These are phyloP conservation scores for Cucurbita maxima DNA, from an alignment of 306 rosid species.

Conservation along the genomic window DNA sequence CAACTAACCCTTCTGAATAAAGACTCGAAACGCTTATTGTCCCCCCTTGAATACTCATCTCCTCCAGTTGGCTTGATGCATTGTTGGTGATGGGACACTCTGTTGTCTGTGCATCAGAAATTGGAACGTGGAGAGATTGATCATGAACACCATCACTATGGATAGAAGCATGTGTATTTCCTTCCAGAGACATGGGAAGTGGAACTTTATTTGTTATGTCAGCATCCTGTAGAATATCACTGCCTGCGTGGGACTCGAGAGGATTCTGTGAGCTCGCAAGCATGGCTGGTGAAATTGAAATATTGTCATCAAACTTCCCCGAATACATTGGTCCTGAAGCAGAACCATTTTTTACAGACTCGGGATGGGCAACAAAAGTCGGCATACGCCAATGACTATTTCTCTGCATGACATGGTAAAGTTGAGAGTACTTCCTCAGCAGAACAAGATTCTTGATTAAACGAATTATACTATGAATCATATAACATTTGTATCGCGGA, in stretches of 20 bases:
- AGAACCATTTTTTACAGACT: conserved; percentile 45
- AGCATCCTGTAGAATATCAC: conserved; percentile 45
- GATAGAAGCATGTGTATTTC: conserved; percentile 36
- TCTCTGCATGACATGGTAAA: conserved; percentile 41
- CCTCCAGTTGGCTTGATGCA: conserved; percentile 43
- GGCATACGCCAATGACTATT: conserved; percentile 96
- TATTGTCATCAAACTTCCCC: conserved; percentile 66
- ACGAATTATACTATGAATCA: neutral
- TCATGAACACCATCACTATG: conserved; percentile 52
- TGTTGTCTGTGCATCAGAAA: conserved; percentile 52
- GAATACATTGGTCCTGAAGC: conserved; percentile 49
- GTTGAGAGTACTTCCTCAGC: neutral
- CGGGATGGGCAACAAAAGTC: conserved; percentile 54
- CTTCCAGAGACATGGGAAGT: conserved; percentile 30
- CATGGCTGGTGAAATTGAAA: conserved; percentile 44
- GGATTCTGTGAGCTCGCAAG: conserved; percentile 37
- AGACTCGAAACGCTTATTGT: conserved; percentile 78
- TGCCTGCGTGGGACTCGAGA: conserved; percentile 40
- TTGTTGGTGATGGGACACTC: conserved; percentile 41
- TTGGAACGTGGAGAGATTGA: conserved; percentile 53
- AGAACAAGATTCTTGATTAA: neutral
- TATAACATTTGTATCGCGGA: neutral
- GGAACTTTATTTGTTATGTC: conserved; percentile 48
- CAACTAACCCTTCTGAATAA: conserved; percentile 86
- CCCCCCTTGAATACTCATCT: conserved; percentile 72